Base-by-base conservation (phyloP, 345 rosid species). In the Eucalyptus cloeziana region DNA sequence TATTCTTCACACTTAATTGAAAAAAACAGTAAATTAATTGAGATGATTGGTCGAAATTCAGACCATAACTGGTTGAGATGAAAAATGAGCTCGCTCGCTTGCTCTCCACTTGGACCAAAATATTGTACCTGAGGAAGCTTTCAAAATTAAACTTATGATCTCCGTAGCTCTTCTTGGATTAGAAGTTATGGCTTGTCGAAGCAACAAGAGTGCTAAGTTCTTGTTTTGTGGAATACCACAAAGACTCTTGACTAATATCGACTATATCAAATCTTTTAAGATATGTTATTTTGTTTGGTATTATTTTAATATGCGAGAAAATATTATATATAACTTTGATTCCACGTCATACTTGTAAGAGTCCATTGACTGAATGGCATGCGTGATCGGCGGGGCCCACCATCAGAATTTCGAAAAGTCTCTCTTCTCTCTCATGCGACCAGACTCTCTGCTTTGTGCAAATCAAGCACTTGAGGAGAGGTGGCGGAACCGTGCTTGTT, bases 261-360 rank as follows among this genome's bases (percentile, higher is more conserved):
- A 67, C 3, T 9, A 0, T 67, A 13, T 76, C 30, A 40, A 76
- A 40, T 21, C 16, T 19, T 37, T 76, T 21, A 76, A 40, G 1
- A 76, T 11, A 76, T 0, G 16, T 76, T 3, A 21, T 76, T 15
- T 76, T 40, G 30, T 40, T 76, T 40, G 5, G 24, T 76, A 7
- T 40, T 76, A 37, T 25, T 40, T 40, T 40, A 76, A 76, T 21
- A 3, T 22, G 3, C 6, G 62, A 22, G 62, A 56, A 56, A 4
- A 56, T 56, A 22, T 56, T 9, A 56, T 2, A 24, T 10, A 0
- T 56, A 56, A 56, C 13, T 1, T 0, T 56, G 0, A 56, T 9
- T 56, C 6, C 30, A 56, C 1, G 62, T 25, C 62, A 56, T 10
- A 56, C 13, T 24, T 56, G 30, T 56, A 24, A 56, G 30, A 56